Evolutionary conservation across 2,329 filamentous ascomycete species (phyloP), one percentile per base, ranked within the genome.

Genomic region (Lachnum nothofagi): DNA sequence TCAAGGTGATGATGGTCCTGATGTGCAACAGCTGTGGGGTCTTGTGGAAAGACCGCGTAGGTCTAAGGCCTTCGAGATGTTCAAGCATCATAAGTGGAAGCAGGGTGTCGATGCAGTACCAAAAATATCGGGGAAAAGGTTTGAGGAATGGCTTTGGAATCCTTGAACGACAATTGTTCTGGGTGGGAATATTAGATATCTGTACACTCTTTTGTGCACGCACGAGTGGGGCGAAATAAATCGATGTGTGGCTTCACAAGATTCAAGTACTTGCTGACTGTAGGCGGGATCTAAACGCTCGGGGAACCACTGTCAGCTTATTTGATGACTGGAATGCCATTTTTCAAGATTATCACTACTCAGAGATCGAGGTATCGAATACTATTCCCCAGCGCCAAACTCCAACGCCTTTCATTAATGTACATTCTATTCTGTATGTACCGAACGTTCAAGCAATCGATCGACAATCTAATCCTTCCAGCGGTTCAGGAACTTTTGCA

Each of bases 401-500:
- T 40, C 37, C 20, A 40, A 40, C 37, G 37, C 37, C 37, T 24
- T 40, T n/a, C 5, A 19, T 10, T 22, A 24, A 10, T 22, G 12
- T 40, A 40, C 37, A 40, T 4, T 23, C 22, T 24, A 25, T 40
- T 24, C 37, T 25, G 19, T 25, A 25, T 25, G 24, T 40, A 24
- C 12, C 37, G 24, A n/a, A 24, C 20, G 20, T 23, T 22, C 12
- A 40, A 20, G 9, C 5, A 12, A 40, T n/a, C 6, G 37, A 40
- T 19, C 8, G n/a, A 16, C 5, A 5, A 8, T 24, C 37, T 58
- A 68, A 53, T 69, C 67, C 53, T 65, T 68, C 67, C 67, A 69
- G 40, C 67, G 63, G 43, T 62, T 63, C 40, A 69, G 56, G 48
- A 63, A 68, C 46, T 54, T 67, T 41, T 60, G 54, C 66, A 68